Conservation (phyloP, 83 land plant genomes). For the Picea abies region DNA sequence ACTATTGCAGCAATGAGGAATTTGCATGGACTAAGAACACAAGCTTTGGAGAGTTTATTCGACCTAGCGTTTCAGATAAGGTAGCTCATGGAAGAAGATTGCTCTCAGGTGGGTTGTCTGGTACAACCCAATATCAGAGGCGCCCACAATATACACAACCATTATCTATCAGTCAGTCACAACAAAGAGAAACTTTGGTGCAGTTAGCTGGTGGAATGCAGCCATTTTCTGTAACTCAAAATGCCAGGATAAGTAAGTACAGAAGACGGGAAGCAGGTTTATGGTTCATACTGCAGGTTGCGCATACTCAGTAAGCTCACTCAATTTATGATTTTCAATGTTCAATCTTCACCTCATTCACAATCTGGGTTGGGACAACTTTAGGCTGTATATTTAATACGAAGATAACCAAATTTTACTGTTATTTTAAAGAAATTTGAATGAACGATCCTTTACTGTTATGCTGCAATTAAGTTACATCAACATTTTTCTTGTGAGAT, state of each 20-base stretch:
- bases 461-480: neutral
- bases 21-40: neutral
- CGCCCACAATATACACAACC: neutral
- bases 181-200: neutral
- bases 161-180: neutral
- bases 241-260: neutral
- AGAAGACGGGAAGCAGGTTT: neutral
- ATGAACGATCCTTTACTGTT: neutral
- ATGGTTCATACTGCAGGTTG: constrained; percentile 7
- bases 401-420: too few relatives aligned
- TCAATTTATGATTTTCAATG: neutral
- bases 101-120: neutral
- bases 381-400: too few relatives aligned
- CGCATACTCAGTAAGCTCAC: neutral
- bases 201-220: neutral
- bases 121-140: neutral
- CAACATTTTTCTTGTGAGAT: neutral
- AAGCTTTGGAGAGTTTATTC: neutral
- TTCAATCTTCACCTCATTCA: neutral
- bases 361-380: too few relatives aligned
- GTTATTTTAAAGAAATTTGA: too few relatives aligned
- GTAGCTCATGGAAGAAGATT: neutral
- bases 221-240: neutral
- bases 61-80: neutral
- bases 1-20: neutral